Conservation (phyloP, 164 flowering plant genomes). For the Vitis labrusca region DNA sequence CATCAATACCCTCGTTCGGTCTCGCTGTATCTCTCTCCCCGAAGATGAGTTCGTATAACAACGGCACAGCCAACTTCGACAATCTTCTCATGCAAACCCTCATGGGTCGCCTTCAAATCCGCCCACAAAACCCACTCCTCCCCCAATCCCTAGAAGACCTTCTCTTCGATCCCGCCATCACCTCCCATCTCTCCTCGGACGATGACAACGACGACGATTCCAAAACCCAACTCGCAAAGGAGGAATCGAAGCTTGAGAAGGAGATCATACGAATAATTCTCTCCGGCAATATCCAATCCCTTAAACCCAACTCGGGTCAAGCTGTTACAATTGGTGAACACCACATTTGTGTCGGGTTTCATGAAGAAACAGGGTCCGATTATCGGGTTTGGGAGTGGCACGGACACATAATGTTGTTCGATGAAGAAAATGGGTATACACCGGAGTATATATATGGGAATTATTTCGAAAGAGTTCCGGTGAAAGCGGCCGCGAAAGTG, state of each 20-base stretch:
- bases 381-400: conserved; percentile 99
- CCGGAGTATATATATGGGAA: conserved; percentile 95
- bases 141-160: conserved; percentile 67
- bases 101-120: conserved; percentile 70
- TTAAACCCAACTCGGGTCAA: conserved; percentile 92
- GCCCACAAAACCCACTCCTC: conserved; percentile 43
- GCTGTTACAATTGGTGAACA: conserved; percentile 81
- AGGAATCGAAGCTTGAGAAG: conserved; percentile 81
- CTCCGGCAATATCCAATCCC: conserved; percentile 51
- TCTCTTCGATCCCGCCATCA: conserved; percentile 33
- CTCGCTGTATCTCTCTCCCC: not conserved
- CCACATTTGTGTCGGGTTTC: conserved; percentile 81
- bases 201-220: conserved; percentile 25
- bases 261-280: conserved; percentile 58
- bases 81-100: conserved; percentile 65
- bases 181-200: conserved; percentile 10
- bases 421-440: conserved; percentile 74
- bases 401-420: conserved; percentile 88
- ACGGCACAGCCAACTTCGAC: conserved; percentile 26
- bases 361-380: conserved; percentile 61
- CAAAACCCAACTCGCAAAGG: conserved; percentile 55
- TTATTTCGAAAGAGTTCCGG: conserved; percentile 71
- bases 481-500: conserved; percentile 19
- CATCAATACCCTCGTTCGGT: not conserved
- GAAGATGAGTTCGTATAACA: conserved; percentile 37